A percentile compares a stretch with the other conserved stretches of the same genome.
These are phyloP conservation scores for Ophiostoma piceae DNA, from an alignment of 2,329 filamentous ascomycete species.

Conservation along the genomic window DNA sequence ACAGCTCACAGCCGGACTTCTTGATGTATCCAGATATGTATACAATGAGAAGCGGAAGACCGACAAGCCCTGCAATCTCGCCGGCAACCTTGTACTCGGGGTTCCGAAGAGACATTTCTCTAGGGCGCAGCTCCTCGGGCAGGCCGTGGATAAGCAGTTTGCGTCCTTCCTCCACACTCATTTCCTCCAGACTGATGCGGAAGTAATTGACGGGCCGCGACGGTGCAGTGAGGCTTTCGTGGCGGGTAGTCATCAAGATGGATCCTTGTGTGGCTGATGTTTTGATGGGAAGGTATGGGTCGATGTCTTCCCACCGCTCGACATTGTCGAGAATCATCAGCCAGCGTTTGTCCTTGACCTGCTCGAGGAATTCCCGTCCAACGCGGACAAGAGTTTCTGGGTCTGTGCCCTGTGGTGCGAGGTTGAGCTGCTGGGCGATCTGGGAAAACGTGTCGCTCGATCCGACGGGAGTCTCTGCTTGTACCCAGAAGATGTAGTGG, in stretches of 20 bases:
- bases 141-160: conserved; percentile 20
- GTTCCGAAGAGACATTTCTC: conserved; percentile 23
- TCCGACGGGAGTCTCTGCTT: conserved; percentile 29
- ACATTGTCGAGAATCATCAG: conserved; percentile 28
- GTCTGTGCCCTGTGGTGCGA: conserved; percentile 24
- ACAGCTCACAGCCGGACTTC: conserved; percentile 23
- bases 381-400: conserved; percentile 26
- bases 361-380: conserved; percentile 25
- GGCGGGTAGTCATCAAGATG: conserved; percentile 25
- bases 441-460: conserved; percentile 26
- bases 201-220: conserved; percentile 26
- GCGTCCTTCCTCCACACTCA: not conserved
- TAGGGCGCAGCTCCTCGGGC: conserved; percentile 23
- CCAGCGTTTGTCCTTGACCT: conserved; percentile 25
- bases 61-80: not conserved
- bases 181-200: not conserved
- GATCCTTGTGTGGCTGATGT: conserved; percentile 25
- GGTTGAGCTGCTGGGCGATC: conserved; percentile 25
- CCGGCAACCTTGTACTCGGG: conserved; percentile 17
- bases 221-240: conserved; percentile 25
- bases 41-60: conserved; percentile 22
- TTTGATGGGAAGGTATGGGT: conserved; percentile 25
- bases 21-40: conserved; percentile 27
- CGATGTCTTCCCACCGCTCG: conserved; percentile 26
- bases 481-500: conserved; percentile 28